phyloP scores from a whole-genome alignment of 257 asterid species.

The Petrea volubilis region DNA sequence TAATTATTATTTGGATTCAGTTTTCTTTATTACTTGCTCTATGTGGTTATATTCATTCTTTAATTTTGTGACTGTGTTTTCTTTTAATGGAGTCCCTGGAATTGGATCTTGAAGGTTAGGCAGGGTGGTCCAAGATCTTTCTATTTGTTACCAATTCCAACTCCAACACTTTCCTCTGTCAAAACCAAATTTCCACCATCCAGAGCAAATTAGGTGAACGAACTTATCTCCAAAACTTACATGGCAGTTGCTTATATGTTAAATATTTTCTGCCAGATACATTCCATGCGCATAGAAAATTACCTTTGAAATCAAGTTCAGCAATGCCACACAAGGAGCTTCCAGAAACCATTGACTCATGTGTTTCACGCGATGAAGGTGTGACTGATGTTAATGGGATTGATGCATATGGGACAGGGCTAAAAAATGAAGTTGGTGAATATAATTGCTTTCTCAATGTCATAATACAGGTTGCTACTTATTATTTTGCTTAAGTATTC shows the following conservation, averaged over 20 bases:
- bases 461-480: slow-evolving; percentile 83
- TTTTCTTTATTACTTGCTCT: no score
- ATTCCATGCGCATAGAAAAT: slow-evolving; percentile 41
- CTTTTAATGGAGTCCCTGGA: background rate
- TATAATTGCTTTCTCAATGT: slow-evolving; percentile 97
- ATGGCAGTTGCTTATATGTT: slow-evolving; percentile 16
- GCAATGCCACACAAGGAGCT: slow-evolving; percentile 28
- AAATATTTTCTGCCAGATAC: slow-evolving; percentile 39
- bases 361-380: slow-evolving; percentile 35
- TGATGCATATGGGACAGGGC: slow-evolving; percentile 79
- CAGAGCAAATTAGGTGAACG: no score
- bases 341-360: slow-evolving; percentile 30
- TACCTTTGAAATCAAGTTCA: slow-evolving; percentile 34
- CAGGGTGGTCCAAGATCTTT: background rate
- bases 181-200: background rate
- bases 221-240: background rate
- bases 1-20: background rate
- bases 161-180: slow-evolving; percentile 1
- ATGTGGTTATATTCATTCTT: no score
- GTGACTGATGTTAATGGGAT: slow-evolving; percentile 34
- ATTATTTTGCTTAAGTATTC: no score
- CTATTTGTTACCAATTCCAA: background rate
- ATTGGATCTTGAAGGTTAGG: slow-evolving; percentile 2
- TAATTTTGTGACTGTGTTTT: no score
- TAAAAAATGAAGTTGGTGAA: slow-evolving; percentile 93